phyloP scores from a whole-genome alignment of 2,329 filamentous ascomycete genomes.

The Colletotrichum agaves region DNA sequence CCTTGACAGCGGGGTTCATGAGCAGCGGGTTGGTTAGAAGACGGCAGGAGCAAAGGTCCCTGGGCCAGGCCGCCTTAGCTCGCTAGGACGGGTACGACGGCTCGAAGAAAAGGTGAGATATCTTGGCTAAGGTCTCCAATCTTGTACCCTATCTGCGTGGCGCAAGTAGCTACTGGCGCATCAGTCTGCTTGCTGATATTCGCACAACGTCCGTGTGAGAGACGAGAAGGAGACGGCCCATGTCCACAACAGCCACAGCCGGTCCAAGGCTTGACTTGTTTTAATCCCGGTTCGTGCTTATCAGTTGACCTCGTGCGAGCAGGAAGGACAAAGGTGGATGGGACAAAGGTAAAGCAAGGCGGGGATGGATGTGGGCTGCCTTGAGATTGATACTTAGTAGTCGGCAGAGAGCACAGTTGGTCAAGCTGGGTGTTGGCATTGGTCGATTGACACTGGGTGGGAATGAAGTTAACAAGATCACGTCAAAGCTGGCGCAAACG shows the following conservation, averaged over 20 bases:
- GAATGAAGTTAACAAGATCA: constrained; percentile 7
- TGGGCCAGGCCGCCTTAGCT: neutral
- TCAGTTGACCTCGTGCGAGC: neutral
- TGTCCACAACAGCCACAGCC: constrained; percentile 4
- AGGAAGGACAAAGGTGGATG: constrained; percentile 9
- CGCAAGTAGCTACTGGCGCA: neutral
- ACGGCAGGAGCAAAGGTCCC: neutral
- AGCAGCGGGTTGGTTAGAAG: neutral
- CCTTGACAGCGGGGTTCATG: constrained; percentile 3
- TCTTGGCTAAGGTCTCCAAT: constrained; percentile 11
- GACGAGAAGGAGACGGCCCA: neutral
- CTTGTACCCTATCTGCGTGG: constrained; percentile 1
- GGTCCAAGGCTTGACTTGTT: neutral
- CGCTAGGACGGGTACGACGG: constrained; percentile 12
- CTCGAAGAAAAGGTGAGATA: constrained; percentile 12
- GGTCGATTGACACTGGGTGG: neutral
- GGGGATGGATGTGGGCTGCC: neutral
- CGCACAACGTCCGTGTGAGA: neutral
- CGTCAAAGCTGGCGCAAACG: constrained; percentile 29
- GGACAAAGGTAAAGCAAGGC: constrained; percentile 17
- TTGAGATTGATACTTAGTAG: neutral
- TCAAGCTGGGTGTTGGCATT: neutral
- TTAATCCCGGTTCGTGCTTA: neutral
- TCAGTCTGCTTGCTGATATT: neutral
- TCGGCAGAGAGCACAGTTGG: neutral